Evolutionary conservation across 2,329 filamentous ascomycete species (phyloP).

Genomic region (Alternaria rosae): DNA sequence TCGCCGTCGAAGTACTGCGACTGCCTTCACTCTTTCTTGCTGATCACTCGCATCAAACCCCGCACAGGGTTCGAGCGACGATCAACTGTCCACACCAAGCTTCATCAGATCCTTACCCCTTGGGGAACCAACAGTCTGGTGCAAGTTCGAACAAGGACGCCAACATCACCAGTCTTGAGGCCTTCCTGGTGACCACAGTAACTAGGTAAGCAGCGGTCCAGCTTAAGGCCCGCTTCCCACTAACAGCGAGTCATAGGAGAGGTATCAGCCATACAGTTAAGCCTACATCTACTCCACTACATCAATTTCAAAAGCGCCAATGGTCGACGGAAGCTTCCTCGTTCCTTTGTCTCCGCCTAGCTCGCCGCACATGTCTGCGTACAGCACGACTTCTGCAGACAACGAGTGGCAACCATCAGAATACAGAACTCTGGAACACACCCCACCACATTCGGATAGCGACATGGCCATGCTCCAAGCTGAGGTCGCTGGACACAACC

Average conservation of each 20-base stretch:
- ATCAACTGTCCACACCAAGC: constrained; percentile 34
- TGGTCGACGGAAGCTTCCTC: constrained; percentile 56
- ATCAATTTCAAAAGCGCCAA: constrained; percentile 44
- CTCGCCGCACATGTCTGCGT: constrained; percentile 60
- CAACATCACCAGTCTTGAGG: not conserved
- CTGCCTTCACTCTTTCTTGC: constrained; percentile 29
- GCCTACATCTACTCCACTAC: constrained; percentile 22
- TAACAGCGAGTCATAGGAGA: constrained; percentile 35
- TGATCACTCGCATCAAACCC: constrained; percentile 45
- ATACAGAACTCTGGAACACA: constrained; percentile 44
- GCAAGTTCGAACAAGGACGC: not conserved
- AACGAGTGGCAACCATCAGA: constrained; percentile 55
- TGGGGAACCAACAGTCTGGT: not conserved
- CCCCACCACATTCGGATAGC: constrained; percentile 44
- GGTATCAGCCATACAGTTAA: constrained; percentile 31
- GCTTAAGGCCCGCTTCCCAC: constrained; percentile 8
- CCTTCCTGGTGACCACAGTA: constrained; percentile 11
- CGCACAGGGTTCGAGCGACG: constrained; percentile 40
- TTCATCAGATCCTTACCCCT: constrained; percentile 37
- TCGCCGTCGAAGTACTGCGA: constrained; percentile 34
- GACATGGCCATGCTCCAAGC: constrained; percentile 51
- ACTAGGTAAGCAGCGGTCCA: constrained; percentile 17
- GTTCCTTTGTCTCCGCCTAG: constrained; percentile 59
- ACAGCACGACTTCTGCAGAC: constrained; percentile 52
- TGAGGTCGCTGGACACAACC: constrained; percentile 46